Base-by-base conservation (phyloP, 257 asterid genomes). In the Fraxinus americana region DNA sequence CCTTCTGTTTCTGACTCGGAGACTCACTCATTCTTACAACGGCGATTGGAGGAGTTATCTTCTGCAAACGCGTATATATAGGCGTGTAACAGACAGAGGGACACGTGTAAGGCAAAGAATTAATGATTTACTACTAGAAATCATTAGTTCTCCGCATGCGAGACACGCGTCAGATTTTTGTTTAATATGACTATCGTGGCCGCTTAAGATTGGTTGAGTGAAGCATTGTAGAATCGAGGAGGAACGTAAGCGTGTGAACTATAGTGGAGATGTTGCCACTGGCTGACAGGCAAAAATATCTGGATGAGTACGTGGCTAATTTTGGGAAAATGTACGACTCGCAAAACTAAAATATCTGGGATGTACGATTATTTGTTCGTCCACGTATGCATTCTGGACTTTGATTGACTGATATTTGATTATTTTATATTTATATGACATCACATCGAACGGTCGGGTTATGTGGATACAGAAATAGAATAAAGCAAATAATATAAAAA, bases 1-100 rank as follows among this genome's bases (percentile, higher is more conserved):
- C 17, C n/a, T 72, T 73, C 82, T 32, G 79, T 59, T 77, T 77
- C 71, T 82, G 83, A 67, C 41, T 72, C 71, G 82, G 54, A n/a
- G 45, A 34, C 10, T 38, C 71, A 50, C 74, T 82, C 88, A 85
- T 79, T 75, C 80, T 73, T 7, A 43, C 81, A 2, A 2, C 25
- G 65, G 9, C 11, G 65, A 17, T 57, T n/a, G 66, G 66, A 8
- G 66, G 27, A 57, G 7, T 19, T 57, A n/a, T 57, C 29, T 11
- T 5, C 29, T 19, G 66, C 10, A 57, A 17, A 17, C 12, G 66
- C 11, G 29, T 7, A 57, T 19, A 57, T 57, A 57, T n/a, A 57
- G 9, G 21, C n/a, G 27, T 19, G 29, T 54, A 17, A 4, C 59
- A n/a, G 29, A n/a, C n/a, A 17, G 27, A 7, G 21, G 66, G 66